Evolutionary conservation across 2,329 filamentous ascomycete genomes (phyloP).

Genomic region (Dendrostoma leiphaemia): DNA sequence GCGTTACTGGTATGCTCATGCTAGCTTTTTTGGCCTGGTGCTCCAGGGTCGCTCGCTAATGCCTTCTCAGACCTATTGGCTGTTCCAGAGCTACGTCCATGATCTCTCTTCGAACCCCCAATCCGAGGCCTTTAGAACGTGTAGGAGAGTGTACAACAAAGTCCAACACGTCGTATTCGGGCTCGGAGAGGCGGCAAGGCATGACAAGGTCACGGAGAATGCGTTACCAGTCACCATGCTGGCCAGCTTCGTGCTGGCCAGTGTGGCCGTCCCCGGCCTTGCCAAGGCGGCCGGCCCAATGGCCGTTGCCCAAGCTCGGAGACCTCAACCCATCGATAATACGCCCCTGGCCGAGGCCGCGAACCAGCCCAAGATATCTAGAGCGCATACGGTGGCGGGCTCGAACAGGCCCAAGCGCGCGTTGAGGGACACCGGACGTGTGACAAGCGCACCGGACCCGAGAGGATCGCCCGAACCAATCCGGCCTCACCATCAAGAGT

Average conservation of each 20-base stretch:
- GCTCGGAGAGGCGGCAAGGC: slow-evolving; percentile 63
- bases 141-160: slow-evolving; percentile 81
- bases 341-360: slow-evolving; percentile 55
- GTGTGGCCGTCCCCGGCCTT: slow-evolving; percentile 70
- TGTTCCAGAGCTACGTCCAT: slow-evolving; percentile 84
- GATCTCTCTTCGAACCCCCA: slow-evolving; percentile 75
- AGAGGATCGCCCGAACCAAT: slow-evolving; percentile 23
- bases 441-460: slow-evolving; percentile 42
- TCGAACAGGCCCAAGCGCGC: slow-evolving; percentile 50
- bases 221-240: slow-evolving; percentile 76
- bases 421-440: slow-evolving; percentile 43
- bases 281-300: slow-evolving; percentile 78
- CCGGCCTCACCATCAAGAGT: slow-evolving; percentile 18
- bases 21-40: too few relatives aligned
- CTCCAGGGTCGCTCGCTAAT: slow-evolving; percentile 11
- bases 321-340: slow-evolving; percentile 63
- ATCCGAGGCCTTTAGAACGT: slow-evolving; percentile 76
- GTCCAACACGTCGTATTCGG: slow-evolving; percentile 87
- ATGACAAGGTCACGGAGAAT: slow-evolving; percentile 80
- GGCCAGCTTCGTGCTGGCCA: slow-evolving; percentile 76
- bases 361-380: slow-evolving; percentile 42
- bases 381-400: slow-evolving; percentile 63
- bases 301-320: slow-evolving; percentile 77
- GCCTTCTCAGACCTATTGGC: slow-evolving; percentile 74
- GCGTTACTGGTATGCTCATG: slow-evolving; percentile 67